Base-by-base conservation (phyloP, 306 rosid genomes). In the Sechiopsis laciniata region DNA sequence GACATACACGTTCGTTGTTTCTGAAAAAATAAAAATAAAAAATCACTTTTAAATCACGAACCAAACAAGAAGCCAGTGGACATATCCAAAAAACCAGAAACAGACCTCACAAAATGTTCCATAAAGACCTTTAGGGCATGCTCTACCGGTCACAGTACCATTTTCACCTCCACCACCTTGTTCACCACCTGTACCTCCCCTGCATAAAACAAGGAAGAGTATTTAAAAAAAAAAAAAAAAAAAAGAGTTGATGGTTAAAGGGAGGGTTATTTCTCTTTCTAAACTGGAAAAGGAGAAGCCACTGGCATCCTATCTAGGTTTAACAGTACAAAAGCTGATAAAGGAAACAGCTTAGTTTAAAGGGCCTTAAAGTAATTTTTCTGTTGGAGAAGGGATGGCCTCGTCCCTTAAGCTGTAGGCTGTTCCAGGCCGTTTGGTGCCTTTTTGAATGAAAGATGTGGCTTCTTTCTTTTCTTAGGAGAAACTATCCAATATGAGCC, bases 101-200 rank as follows among this genome's bases (percentile, higher is more conserved):
- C 51, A 56, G 74, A 95, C 99, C 99, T 85, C 82, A 70, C 99
- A 95, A 77, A 91, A 95, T 55, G 80, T 91, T 79, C 99, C 99
- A 20, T 82, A 95, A 14, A 95, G 91, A 62, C 97, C 97, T 79
- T 79, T 84, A 52, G 99, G 99, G 77, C 99, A 95, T 80, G 82
- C 85, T 65, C 80, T 89, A 45, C 93, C 97, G 13, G 97, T 86
- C 83, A 91, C 64, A 0, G 99, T 89, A 70, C 99, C 99, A 80
- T 84, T 81, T 78, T 72, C 90, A 81, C 99, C 99, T 60, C 73
- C 74, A 58, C 86, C 84, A 70, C 96, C 92, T 81, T 56, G 74
- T 57, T 86, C 83, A 56, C 79, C 51, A 82, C 90, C 92, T 68
- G 56, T 66, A 75, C 99, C 99, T 82, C 99, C 99, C 82, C 99